Conservation (phyloP, 2,329 filamentous ascomycete species). For the Xylaria sp. region DNA sequence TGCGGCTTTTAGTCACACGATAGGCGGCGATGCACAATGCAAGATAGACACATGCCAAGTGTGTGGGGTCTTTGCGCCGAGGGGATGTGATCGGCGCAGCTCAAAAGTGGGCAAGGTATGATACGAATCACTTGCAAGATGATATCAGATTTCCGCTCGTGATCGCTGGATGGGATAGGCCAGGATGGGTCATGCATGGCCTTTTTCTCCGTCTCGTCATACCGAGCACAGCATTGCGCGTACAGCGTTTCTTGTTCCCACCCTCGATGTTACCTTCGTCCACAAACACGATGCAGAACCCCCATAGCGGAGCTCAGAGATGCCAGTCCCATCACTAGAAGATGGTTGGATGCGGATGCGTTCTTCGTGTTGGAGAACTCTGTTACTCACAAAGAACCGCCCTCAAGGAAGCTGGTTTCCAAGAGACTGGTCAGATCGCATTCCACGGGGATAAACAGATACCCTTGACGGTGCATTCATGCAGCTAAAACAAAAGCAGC, state of each 20-base stretch:
- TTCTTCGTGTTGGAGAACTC: not conserved
- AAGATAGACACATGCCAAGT: not conserved
- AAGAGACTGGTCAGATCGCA: not conserved
- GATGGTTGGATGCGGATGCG: not conserved
- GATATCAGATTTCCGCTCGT: no score
- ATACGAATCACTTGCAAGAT: no score
- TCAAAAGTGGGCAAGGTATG: no score
- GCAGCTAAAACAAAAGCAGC: no score
- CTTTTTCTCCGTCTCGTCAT: not conserved
- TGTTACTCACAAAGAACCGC: no score
- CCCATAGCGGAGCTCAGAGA: not conserved
- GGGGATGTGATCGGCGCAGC: not conserved
- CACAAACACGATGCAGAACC: not conserved
- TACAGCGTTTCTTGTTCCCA: not conserved
- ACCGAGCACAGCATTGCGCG: not conserved
- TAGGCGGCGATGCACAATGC: not conserved
- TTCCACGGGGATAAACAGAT: not conserved
- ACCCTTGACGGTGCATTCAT: not conserved
- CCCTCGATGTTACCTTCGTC: not conserved
- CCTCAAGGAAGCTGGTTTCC: not conserved
- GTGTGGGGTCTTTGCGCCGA: not conserved
- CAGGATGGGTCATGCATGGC: not conserved
- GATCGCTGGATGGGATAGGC: no score
- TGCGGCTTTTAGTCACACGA: not conserved
- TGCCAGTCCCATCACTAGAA: not conserved